Evolutionary conservation across 345 rosid species (phyloP), one percentile per base, ranked within the genome.

Genomic region (Syzygium aromaticum): DNA sequence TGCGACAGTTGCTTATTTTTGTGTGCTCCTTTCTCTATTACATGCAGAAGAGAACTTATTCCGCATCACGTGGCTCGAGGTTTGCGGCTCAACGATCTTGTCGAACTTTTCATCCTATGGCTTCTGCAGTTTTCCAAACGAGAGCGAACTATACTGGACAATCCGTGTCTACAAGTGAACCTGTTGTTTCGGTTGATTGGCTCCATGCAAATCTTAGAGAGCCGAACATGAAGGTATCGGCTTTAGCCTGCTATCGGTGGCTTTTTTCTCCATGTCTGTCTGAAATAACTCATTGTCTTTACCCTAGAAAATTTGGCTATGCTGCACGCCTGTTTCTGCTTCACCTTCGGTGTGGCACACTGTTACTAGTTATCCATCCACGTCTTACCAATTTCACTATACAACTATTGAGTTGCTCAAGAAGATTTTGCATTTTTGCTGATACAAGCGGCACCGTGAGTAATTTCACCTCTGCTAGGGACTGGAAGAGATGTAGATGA

Each of bases 171-270:
- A 86, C 92, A 52, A 93, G 87, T 87, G 98, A 94, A 85, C 96
- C 99, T 77, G 96, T 95, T 87, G 95, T 96, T 78, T 98, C 99
- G 56, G 99, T 93, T 84, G 98, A 96, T 91, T 96, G 99, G 99
- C 98, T 98, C 38, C 94, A 96, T 87, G 85, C 97, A 6, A 96
- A 96, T 88, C 96, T 96, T 73, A 92, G 86, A 89, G 95, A 92
- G 88, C 94, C 99, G 89, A 94, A 93, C 89, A 40, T 96, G 93
- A 98, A 98, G 98, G 99, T 95, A 90, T 27, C 27, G n/a, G 51
- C 78, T 40, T 56, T 77, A 38, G 54, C 54, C 17, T 33, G 54
- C 61, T 87, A 12, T 16, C 3, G 0, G n/a, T 5, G 51, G 38
- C 82, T 54, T 87, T 86, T 59, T 22, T 46, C 21, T 49, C 14